These are phyloP conservation scores for Pulveroboletus sp. DNA, from an alignment of 768 basidiomycete species.

Conservation along the genomic window DNA sequence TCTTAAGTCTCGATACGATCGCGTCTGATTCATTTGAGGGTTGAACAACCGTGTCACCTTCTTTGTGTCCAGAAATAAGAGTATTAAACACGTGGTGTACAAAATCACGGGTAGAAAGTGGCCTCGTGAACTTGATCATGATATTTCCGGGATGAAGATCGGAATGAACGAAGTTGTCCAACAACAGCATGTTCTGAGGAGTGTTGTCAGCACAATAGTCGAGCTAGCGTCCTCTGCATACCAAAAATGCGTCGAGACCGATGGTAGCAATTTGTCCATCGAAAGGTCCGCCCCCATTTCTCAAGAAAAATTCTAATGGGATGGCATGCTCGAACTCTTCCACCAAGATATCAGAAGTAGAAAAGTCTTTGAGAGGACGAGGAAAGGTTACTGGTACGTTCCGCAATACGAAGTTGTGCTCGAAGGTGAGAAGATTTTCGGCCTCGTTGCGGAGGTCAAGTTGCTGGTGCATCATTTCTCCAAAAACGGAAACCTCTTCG, in stretches of 20 bases:
- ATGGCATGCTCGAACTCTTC: constrained; percentile 94
- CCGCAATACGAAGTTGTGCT: constrained; percentile 76
- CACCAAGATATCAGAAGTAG: constrained; percentile 76
- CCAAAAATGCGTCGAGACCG: constrained; percentile 93
- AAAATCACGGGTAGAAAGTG: constrained; percentile 62
- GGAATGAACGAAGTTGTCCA: constrained; percentile 96
- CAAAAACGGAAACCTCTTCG: constrained; percentile 93
- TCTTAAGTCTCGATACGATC: constrained; percentile 67
- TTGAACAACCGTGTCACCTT: constrained; percentile 18
- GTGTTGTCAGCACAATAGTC: constrained; percentile 1
- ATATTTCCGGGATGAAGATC: constrained; percentile 94
- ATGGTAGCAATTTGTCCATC: constrained; percentile 87
- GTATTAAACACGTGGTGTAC: constrained; percentile 55
- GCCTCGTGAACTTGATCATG: constrained; percentile 95
- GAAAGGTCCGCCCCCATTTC: constrained; percentile 88
- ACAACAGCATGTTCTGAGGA: constrained; percentile 87
- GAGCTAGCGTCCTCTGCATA: constrained; percentile 34
- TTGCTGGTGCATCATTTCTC: constrained; percentile 93
- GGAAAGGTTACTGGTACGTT: constrained; percentile 87
- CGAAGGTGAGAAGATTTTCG: constrained; percentile 79
- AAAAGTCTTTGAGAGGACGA: constrained; percentile 75
- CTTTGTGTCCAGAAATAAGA: constrained; percentile 41
- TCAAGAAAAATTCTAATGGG: constrained; percentile 81
- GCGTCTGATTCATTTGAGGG: constrained; percentile 44
- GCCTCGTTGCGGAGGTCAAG: constrained; percentile 89